Evolutionary conservation across 2,329 filamentous ascomycete genomes (phyloP).

Genomic region (Corinectria fuckeliana): DNA sequence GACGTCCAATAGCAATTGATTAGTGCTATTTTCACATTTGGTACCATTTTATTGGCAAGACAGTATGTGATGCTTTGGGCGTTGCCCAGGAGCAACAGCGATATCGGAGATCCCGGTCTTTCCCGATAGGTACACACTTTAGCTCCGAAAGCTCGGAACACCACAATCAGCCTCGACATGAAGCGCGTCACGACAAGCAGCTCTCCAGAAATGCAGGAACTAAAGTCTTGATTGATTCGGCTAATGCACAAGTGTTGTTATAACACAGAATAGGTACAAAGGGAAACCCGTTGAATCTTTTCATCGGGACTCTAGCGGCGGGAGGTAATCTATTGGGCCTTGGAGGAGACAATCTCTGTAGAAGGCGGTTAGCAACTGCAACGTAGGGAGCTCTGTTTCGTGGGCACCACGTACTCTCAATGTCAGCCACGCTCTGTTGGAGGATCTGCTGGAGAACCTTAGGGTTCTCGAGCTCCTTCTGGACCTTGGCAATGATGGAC

Average conservation of each 20-base stretch:
- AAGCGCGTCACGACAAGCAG: conserved; percentile 28
- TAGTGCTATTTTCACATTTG: conserved; percentile 3
- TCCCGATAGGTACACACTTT: conserved; percentile 35
- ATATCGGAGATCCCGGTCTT: conserved; percentile 36
- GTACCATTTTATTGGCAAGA: no score
- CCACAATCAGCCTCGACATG: conserved; percentile 24
- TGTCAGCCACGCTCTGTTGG: conserved; percentile 92
- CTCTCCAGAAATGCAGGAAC: conserved; percentile 33
- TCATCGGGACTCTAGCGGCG: conserved; percentile 44
- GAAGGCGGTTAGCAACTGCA: conserved; percentile 42
- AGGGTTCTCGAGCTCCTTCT: conserved; percentile 98
- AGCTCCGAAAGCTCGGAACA: conserved; percentile 29
- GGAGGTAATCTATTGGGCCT: conserved; percentile 64
- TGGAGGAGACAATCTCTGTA: conserved; percentile 67
- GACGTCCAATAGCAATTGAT: not conserved
- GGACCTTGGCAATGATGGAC: conserved; percentile 93
- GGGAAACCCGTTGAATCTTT: conserved; percentile 52
- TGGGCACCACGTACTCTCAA: conserved; percentile 75
- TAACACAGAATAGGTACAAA: conserved; percentile 61
- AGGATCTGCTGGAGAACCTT: conserved; percentile 97
- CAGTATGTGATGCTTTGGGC: conserved; percentile 15
- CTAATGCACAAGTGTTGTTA: conserved; percentile 69
- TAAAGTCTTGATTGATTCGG: conserved; percentile 54
- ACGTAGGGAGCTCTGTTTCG: not conserved
- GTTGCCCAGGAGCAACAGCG: conserved; percentile 26